Conservation (phyloP, 148 eudicot species). For the Fallopia convolvulus region DNA sequence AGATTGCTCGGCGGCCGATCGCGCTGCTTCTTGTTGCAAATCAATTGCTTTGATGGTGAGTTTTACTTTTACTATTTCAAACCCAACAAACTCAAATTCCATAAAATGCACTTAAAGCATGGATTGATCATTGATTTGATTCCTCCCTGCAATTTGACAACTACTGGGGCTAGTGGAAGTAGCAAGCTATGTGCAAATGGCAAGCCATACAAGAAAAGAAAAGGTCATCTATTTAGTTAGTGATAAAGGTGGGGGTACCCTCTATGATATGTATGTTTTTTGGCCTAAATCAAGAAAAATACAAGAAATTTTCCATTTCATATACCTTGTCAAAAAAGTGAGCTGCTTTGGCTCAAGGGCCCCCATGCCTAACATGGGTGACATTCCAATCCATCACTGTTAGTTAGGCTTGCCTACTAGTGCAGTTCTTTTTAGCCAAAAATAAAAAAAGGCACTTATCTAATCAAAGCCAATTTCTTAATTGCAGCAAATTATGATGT, state of each 20-base stretch:
- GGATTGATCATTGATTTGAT: not conserved
- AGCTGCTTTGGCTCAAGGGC: not conserved
- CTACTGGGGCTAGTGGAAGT: not conserved
- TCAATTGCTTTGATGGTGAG: constrained; percentile 61
- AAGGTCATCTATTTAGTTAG: not conserved
- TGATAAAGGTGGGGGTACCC: not conserved
- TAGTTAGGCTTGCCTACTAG: not conserved
- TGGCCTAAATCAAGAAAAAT: not conserved
- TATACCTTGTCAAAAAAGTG: not conserved
- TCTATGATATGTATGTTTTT: not conserved
- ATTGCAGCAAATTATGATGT: too few species aligned
- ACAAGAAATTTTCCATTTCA: not conserved
- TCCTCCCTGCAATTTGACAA: not conserved
- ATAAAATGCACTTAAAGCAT: not conserved
- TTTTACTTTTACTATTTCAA: not conserved
- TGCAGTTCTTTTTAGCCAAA: not conserved
- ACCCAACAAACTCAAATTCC: constrained; percentile 3
- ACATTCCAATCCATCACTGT: not conserved
- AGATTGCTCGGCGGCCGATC: constrained; percentile 37
- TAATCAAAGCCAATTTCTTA: not conserved
- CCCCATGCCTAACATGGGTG: not conserved
- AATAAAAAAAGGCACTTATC: not conserved
- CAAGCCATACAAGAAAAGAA: not conserved
- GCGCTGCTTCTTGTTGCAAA: constrained; percentile 51
- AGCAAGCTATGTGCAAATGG: not conserved